Percentiles rank a stretch among this genome's conserved stretches.
phyloP scores from a whole-genome alignment of 441 rosid species.

The Sinapis alba region DNA sequence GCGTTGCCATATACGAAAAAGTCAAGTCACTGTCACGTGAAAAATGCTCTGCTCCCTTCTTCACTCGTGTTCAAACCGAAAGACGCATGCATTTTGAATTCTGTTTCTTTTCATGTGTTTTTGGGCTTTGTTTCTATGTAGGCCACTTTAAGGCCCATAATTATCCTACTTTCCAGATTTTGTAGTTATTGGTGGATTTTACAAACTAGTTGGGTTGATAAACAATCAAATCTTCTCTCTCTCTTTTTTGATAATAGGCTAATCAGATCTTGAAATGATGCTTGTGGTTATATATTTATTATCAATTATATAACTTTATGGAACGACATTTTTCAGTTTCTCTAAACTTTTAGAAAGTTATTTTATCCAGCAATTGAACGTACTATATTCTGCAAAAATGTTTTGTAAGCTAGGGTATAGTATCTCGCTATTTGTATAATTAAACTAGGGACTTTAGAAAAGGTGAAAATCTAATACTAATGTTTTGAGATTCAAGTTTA shows the following conservation, averaged over 20 bases:
- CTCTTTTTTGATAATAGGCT: background rate
- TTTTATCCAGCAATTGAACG: background rate
- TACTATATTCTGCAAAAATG: background rate
- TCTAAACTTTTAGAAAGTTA: background rate
- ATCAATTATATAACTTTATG: background rate
- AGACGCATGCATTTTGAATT: no score
- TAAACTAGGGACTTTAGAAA: background rate
- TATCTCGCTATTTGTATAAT: background rate
- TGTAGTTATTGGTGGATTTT: background rate
- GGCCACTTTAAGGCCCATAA: constrained; percentile 2
- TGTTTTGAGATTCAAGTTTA: background rate
- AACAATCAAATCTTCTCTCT: background rate
- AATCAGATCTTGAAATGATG: constrained; percentile 18
- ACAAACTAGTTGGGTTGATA: background rate
- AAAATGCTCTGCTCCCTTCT: no score
- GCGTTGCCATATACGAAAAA: no score
- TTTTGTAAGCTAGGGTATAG: background rate
- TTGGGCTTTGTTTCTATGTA: background rate
- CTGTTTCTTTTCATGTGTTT: no score
- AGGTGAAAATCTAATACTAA: background rate
- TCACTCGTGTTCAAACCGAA: no score
- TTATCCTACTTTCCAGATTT: background rate
- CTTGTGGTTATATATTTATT: background rate
- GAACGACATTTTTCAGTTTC: background rate
- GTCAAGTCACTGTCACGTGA: no score